A percentile compares a stretch with the other conserved stretches of the same genome.
These are phyloP conservation scores for Debaryomycetaceae sp. DNA, from an alignment of 1,139 yeast genomes.

Conservation along the genomic window DNA sequence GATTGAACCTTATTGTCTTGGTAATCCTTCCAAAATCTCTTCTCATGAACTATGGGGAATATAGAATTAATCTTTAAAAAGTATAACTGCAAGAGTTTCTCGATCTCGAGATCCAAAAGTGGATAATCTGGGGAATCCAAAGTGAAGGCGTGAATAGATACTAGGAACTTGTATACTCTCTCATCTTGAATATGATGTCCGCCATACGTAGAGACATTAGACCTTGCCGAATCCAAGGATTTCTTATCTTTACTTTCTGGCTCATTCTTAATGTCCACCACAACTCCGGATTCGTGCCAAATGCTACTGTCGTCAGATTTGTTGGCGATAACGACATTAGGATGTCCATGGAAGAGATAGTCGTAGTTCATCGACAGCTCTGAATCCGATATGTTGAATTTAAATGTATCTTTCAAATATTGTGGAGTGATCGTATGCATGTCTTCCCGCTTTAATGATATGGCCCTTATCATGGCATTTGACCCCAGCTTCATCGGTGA, in stretches of 20 bases:
- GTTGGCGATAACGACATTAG: conserved; percentile 21
- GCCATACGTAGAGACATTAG: conserved; percentile 9
- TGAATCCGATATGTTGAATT: conserved; percentile 22
- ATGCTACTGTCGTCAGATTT: conserved; percentile 18
- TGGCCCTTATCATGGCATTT: too few relatives aligned
- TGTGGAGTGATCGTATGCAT: conserved; percentile 7
- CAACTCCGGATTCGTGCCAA: conserved; percentile 30
- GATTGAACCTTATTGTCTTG: conserved; percentile 18
- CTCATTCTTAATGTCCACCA: conserved; percentile 13
- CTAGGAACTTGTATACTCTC: conserved; percentile 18
- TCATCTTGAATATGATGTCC: conserved; percentile 14
- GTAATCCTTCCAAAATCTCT: conserved; percentile 27
- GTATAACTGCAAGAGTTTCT: conserved; percentile 22
- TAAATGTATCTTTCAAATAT: conserved; percentile 20
- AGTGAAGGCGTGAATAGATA: conserved; percentile 31
- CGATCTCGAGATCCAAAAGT: conserved; percentile 19
- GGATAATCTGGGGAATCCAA: conserved; percentile 21
- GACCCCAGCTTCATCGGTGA: too few relatives aligned
- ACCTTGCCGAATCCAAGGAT: conserved; percentile 9
- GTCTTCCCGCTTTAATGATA: background rate
- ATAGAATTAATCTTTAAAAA: conserved; percentile 32
- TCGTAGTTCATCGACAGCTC: conserved; percentile 18
- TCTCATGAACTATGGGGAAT: conserved; percentile 30
- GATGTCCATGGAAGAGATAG: conserved; percentile 25
- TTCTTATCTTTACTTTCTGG: conserved; percentile 2